Base-by-base conservation (phyloP, 2,329 filamentous ascomycete genomes). In the Diaporthe sp. region DNA sequence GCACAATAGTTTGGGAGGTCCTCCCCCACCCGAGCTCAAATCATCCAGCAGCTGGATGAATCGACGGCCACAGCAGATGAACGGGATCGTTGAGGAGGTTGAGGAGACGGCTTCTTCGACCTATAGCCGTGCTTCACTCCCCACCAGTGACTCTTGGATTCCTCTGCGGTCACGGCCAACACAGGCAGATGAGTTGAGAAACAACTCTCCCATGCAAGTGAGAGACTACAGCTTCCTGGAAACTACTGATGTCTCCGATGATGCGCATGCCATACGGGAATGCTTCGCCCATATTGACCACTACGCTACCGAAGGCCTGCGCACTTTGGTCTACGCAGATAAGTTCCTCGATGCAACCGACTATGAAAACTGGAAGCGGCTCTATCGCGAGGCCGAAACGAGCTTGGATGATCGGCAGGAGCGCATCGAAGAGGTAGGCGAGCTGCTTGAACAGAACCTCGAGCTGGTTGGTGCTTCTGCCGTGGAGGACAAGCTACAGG, bases 251-350 rank as follows among this genome's bases (percentile, higher is more conserved):
- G 82, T 88, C 44, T 80, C 84, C 19, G 86, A 90, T 74, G 90
- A 91, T 61, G 87, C 90, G 0, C 88, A 90, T 0, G 88, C 96
- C 1, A 95, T 97, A 77, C 91, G 94, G 72, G 89, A 93, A 32
- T 97, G 94, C 81, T 97, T 97, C 82, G 93, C 94, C 81, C 95
- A 97, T 78, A 87, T 97, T 75, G 95, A 97, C 77, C 94, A 97
- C 73, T 97, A 97, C 81, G 94, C 95, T 0, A 94, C 92, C 0
- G 94, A 97, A 80, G 95, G 95, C 22, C 85, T 97, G 53, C 92
- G 95, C 25, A 97, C 95, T 0, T 86, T 97, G 30, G 86, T 97
- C 1, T 97, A 94, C 81, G 94, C 92, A 0, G 92, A 95, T 79
- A 92, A 92, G 44, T 96, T 93, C 79, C 83, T 97, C 6, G 87